Percentiles rank a stretch among this genome's conserved stretches.
Evolutionary conservation across 257 asterid species (phyloP).

Genomic region (Lycium barbarum): DNA sequence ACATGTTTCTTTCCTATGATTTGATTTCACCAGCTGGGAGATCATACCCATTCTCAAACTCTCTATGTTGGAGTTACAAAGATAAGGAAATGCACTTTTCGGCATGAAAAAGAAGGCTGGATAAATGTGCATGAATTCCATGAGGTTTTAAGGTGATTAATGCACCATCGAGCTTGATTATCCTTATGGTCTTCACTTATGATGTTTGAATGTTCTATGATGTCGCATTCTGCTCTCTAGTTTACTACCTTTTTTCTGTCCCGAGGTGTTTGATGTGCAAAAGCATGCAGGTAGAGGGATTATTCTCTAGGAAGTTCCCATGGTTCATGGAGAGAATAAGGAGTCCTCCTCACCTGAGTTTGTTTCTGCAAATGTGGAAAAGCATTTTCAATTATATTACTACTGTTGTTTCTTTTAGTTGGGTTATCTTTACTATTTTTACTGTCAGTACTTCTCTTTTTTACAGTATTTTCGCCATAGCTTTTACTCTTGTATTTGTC

Average conservation of each 20-base stretch:
- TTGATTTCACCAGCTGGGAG: constrained; percentile 63
- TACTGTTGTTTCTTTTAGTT: too few species aligned
- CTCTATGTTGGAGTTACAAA: constrained; percentile 75
- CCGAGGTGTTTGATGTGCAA: not conserved
- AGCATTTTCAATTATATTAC: not conserved
- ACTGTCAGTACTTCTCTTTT: too few species aligned
- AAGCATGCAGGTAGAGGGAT: not conserved
- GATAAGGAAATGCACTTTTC: constrained; percentile 60
- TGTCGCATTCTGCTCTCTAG: constrained; percentile 19
- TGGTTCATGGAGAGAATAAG: not conserved
- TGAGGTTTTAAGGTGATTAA: constrained; percentile 66
- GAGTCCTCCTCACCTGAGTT: not conserved
- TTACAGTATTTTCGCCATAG: too few species aligned
- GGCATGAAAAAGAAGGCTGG: constrained; percentile 60
- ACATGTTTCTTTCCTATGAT: too few species aligned
- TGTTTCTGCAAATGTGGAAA: not conserved
- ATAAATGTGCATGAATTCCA: constrained; percentile 77
- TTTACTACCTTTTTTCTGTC: not conserved
- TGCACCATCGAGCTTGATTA: constrained; percentile 7
- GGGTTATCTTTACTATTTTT: too few species aligned
- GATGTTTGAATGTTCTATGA: not conserved
- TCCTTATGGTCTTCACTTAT: constrained; percentile 16
- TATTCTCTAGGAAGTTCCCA: not conserved
- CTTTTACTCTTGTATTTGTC: too few species aligned
- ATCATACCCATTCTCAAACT: constrained; percentile 32